These are phyloP conservation scores for Myochromella boudieri DNA, from an alignment of 768 basidiomycete genomes.

Conservation along the genomic window DNA sequence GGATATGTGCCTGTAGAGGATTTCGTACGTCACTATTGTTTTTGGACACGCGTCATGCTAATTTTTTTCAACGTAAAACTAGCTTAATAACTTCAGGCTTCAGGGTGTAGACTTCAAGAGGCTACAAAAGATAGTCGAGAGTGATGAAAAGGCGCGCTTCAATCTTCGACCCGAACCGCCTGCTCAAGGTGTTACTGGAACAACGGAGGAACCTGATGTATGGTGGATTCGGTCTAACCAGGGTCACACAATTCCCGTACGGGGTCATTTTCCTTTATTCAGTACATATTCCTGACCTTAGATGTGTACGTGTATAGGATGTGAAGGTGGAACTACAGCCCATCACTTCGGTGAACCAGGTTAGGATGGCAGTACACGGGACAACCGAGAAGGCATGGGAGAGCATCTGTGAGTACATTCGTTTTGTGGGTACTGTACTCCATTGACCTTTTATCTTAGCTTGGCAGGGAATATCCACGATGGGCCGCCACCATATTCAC, in stretches of 20 bases:
- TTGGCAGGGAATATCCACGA: not conserved
- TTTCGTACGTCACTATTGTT: constrained; percentile 50
- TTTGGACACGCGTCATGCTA: not conserved
- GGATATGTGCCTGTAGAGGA: constrained; percentile 75
- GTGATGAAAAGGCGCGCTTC: constrained; percentile 65
- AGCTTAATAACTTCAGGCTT: not conserved
- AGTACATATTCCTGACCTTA: not conserved
- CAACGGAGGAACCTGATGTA: constrained; percentile 30
- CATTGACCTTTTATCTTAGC: not conserved
- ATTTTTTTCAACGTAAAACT: not conserved
- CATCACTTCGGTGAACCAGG: constrained; percentile 52
- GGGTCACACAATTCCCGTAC: constrained; percentile 78
- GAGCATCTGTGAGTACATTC: constrained; percentile 39
- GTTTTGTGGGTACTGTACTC: not conserved
- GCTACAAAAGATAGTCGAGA: constrained; percentile 60
- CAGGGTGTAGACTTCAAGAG: constrained; percentile 36
- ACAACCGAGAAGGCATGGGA: constrained; percentile 69
- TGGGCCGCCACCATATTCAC: not conserved
- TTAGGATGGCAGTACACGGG: constrained; percentile 81
- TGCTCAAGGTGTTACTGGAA: constrained; percentile 13
- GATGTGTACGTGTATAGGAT: constrained; percentile 35
- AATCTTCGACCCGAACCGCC: constrained; percentile 51
- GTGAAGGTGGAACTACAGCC: constrained; percentile 62
- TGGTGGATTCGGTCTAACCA: constrained; percentile 91
- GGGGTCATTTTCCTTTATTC: constrained; percentile 2